Conservation (phyloP, 2,329 filamentous ascomycete genomes). For the Botrytis tulipae region DNA sequence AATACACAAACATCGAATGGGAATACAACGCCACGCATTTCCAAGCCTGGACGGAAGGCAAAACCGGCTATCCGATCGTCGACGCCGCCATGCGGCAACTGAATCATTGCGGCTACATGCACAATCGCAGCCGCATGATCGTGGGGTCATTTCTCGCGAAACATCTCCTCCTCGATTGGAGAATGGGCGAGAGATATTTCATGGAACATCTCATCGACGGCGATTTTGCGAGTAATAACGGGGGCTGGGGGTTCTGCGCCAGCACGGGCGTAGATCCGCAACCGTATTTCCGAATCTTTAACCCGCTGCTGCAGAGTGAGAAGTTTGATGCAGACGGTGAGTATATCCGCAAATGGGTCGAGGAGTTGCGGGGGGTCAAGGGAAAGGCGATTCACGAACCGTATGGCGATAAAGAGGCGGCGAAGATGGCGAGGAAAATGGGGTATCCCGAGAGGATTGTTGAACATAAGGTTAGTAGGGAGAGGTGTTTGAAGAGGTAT, state of each 20-base stretch:
- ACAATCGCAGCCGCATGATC: constrained; percentile 83
- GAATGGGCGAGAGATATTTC: constrained; percentile 76
- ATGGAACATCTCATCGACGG: constrained; percentile 62
- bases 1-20: constrained; percentile 81
- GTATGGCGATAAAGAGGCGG: constrained; percentile 67
- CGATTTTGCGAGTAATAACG: constrained; percentile 40
- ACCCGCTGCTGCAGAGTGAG: constrained; percentile 79
- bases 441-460: constrained; percentile 77
- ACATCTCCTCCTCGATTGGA: constrained; percentile 79
- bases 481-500: constrained; percentile 66
- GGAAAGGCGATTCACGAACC: constrained; percentile 78
- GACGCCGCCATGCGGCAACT: constrained; percentile 85
- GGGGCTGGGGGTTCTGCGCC: constrained; percentile 49
- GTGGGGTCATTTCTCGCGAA: constrained; percentile 78
- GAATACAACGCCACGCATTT: constrained; percentile 71
- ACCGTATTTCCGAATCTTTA: constrained; percentile 90
- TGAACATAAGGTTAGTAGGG: constrained; percentile 66
- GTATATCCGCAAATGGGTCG: constrained; percentile 82
- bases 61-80: constrained; percentile 78
- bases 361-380: constrained; percentile 63
- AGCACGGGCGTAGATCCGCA: constrained; percentile 78
- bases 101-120: constrained; percentile 69
- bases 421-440: constrained; percentile 56
- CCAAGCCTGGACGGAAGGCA: constrained; percentile 69
- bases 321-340: constrained; percentile 77